These are phyloP conservation scores for Setaria viridis DNA, from an alignment of 202 grass and related monocot species.

Conservation along the genomic window DNA sequence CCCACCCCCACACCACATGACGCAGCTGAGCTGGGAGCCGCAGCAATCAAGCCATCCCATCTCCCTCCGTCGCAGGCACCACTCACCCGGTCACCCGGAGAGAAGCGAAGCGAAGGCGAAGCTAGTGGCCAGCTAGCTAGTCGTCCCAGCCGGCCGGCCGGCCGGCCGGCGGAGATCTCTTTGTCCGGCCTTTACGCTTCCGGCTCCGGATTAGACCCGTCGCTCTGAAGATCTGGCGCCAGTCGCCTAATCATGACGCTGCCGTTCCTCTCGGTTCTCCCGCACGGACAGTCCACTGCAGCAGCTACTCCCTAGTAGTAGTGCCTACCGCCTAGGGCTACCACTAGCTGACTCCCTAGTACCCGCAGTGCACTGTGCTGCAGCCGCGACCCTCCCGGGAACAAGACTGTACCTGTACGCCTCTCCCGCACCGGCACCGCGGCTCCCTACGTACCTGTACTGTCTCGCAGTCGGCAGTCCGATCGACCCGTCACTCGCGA, in stretches of 20 bases:
- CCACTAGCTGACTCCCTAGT: background rate
- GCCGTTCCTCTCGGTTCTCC: constrained; percentile 41
- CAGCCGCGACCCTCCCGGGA: constrained; percentile 24
- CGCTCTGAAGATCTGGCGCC: constrained; percentile 32
- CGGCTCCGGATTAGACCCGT: constrained; percentile 54
- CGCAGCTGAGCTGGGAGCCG: background rate
- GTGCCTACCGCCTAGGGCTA: constrained; percentile 31
- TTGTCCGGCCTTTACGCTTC: constrained; percentile 52
- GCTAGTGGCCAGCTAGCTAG: too few species aligned
- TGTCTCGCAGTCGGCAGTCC: background rate
- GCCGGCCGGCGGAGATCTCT: constrained; percentile 31
- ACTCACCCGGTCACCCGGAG: background rate
- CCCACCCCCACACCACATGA: constrained; percentile 13
- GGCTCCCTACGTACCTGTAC: background rate
- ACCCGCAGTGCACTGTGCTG: constrained; percentile 14
- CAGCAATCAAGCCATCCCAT: background rate
- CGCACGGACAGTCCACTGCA: background rate
- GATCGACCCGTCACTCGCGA: constrained; percentile 10
- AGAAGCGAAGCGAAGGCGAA: background rate
- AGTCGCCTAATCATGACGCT: constrained; percentile 54
- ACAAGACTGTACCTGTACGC: background rate
- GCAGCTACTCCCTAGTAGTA: background rate
- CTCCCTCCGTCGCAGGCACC: background rate
- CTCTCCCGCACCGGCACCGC: background rate
- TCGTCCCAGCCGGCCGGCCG: background rate